Base-by-base conservation (phyloP, 108 stramenopile species). In the Skeletonema marinoi region DNA sequence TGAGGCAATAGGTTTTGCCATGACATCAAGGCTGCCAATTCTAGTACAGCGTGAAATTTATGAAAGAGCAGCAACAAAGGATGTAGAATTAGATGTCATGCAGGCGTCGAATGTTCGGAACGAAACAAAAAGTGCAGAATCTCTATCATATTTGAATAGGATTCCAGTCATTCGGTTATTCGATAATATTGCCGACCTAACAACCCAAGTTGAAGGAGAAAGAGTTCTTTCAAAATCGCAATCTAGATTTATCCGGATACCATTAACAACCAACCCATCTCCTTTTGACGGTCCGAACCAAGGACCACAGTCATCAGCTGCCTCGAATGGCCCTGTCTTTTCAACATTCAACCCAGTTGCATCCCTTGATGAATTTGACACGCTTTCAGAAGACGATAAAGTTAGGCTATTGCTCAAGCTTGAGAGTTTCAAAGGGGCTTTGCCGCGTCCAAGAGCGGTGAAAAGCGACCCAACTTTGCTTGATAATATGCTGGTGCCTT, bases 1-100 rank as follows among this genome's bases (percentile, higher is more conserved):
- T 70, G 97, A 96, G 79, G 97, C 97, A 9, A 81, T 97, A 31
- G 94, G 92, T 5, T 69, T 97, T 54, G 89, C 94, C 9, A 61
- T 94, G 39, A 88, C 91, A 12, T 81, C 78, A 16, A 74, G 85
- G 35, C 36, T 86, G 10, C 85, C 88, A 32, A 31, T 96, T 1
- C 70, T 71, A 33, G 71, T 96, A 13, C 91, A 91, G 69, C 63
- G 71, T 12, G 70, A 65, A 9, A 70, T 92, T n/a, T 91, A 78
- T 78, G 89, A 91, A 62, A 63, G 71, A 74, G 75, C 72, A 12
- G 72, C 66, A 33, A 21, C 46, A 39, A 33, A 42, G 32, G 44
- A 50, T 38, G 71, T 73, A n/a, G 67, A 74, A 62, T 31, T 82
- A n/a, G 77, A 79, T 71, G 21, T 73, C 25, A 61, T 64, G 12